Percentiles rank a stretch among this genome's conserved stretches.
Conservation (phyloP, 2,329 filamentous ascomycete genomes). For the Catunica adiposa region DNA sequence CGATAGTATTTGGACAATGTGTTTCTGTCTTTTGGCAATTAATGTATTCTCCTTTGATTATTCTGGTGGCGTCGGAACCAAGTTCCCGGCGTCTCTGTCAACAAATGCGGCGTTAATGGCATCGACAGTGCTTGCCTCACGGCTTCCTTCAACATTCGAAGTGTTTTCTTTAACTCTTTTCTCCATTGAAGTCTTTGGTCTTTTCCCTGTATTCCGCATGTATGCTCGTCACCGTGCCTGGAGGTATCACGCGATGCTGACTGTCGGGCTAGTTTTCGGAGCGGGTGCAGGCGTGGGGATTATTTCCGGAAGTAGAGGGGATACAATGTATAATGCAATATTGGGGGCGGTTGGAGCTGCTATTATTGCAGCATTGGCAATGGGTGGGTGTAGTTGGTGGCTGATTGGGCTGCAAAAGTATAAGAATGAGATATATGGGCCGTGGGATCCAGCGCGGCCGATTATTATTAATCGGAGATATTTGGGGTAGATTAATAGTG, state of each 20-base stretch:
- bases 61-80: slow-evolving; percentile 47
- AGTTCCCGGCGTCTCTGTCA: slow-evolving; percentile 59
- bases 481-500: slow-evolving; percentile 25
- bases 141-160: slow-evolving; percentile 75
- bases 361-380: slow-evolving; percentile 57
- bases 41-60: slow-evolving; percentile 99
- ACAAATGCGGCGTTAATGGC: slow-evolving; percentile 97
- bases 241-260: slow-evolving; percentile 63
- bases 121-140: slow-evolving; percentile 79
- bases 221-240: slow-evolving; percentile 71
- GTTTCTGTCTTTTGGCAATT: slow-evolving; percentile 78
- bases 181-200: slow-evolving; percentile 89
- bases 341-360: slow-evolving; percentile 62
- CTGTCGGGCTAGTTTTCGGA: slow-evolving; percentile 56
- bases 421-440: slow-evolving; percentile 96
- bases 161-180: slow-evolving; percentile 93
- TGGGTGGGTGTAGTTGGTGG: slow-evolving; percentile 97
- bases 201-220: slow-evolving; percentile 93
- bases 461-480: slow-evolving; percentile 55
- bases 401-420: slow-evolving; percentile 93
- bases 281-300: slow-evolving; percentile 65
- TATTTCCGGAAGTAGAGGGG: slow-evolving; percentile 37
- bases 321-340: slow-evolving; percentile 34
- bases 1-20: slow-evolving; percentile 96
- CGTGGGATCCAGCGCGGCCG: slow-evolving; percentile 90